These are phyloP conservation scores for Coemansia aciculifera DNA, from an alignment of 192 early-diverging fungal species.

Conservation along the genomic window DNA sequence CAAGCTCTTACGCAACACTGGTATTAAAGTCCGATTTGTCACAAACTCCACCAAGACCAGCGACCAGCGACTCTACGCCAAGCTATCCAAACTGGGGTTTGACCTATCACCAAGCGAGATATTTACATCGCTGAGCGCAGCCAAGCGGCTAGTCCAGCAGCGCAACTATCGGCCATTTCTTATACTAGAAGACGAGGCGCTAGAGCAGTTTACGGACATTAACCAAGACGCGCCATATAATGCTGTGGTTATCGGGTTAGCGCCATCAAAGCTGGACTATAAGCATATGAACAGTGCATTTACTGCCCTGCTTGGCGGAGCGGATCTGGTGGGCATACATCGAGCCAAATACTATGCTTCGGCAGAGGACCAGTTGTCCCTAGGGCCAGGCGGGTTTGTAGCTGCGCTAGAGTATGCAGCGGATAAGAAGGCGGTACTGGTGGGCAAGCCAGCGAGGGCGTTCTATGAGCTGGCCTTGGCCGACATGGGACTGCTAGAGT, in stretches of 20 bases:
- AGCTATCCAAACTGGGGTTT: slow-evolving; percentile 69
- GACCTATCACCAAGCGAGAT: slow-evolving; percentile 60
- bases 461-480: slow-evolving; percentile 80
- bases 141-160: slow-evolving; percentile 61
- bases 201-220: slow-evolving; percentile 69
- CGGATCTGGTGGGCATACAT: slow-evolving; percentile 78
- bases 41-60: slow-evolving; percentile 88
- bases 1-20: slow-evolving; percentile 58
- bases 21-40: slow-evolving; percentile 68
- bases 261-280: slow-evolving; percentile 59
- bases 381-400: slow-evolving; percentile 92
- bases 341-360: slow-evolving; percentile 77
- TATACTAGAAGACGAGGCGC: slow-evolving; percentile 71
- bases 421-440: slow-evolving; percentile 62
- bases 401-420: slow-evolving; percentile 80
- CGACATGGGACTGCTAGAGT: slow-evolving; percentile 60
- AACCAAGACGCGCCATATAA: slow-evolving; percentile 59
- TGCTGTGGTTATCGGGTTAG: slow-evolving; percentile 82
- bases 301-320: slow-evolving; percentile 60
- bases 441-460: slow-evolving; percentile 77
- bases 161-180: slow-evolving; percentile 66
- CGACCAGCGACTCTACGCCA: slow-evolving; percentile 55
- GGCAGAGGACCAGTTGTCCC: slow-evolving; percentile 57
- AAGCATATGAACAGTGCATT: slow-evolving; percentile 76
- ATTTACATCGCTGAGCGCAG: slow-evolving; percentile 81